These are phyloP conservation scores for Dendryphion nanum DNA, from an alignment of 2,329 filamentous ascomycete species.

Conservation along the genomic window DNA sequence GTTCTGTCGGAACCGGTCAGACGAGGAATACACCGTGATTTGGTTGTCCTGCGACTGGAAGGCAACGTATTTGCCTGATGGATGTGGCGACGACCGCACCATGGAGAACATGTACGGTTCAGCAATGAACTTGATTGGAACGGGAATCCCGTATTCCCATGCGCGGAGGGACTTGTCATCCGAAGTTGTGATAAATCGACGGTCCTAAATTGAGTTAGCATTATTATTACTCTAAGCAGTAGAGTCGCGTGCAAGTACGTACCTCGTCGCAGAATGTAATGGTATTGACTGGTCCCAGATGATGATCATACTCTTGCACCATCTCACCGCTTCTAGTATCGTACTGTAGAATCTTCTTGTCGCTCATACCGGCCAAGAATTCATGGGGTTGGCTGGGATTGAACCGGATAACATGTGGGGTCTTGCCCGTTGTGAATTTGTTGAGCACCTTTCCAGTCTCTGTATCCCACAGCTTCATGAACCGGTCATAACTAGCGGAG, in stretches of 20 bases:
- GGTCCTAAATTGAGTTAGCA: constrained; percentile 49
- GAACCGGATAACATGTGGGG: constrained; percentile 91
- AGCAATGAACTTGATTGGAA: constrained; percentile 97
- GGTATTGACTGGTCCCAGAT: constrained; percentile 96
- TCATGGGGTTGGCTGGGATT: constrained; percentile 84
- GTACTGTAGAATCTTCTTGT: constrained; percentile 98
- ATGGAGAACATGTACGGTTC: constrained; percentile 98
- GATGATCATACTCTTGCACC: constrained; percentile 97
- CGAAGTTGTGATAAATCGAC: constrained; percentile 95
- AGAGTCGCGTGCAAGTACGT: constrained; percentile 1
- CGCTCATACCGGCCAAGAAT: constrained; percentile 94
- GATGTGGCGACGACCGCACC: constrained; percentile 80
- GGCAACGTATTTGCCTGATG: constrained; percentile 88
- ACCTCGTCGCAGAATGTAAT: constrained; percentile 89
- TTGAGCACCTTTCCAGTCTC: constrained; percentile 87
- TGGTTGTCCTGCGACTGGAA: constrained; percentile 96
- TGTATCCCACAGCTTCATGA: constrained; percentile 98
- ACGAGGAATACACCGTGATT: constrained; percentile 91
- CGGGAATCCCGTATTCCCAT: constrained; percentile 98
- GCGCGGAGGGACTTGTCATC: constrained; percentile 95
- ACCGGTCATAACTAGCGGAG: constrained; percentile 87
- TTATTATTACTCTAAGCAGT: not conserved
- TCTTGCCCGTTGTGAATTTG: constrained; percentile 91
- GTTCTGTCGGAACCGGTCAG: constrained; percentile 95
- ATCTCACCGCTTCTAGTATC: constrained; percentile 80